These are phyloP conservation scores for Sporisorium iseilematis-ciliati DNA, from an alignment of 1,284 basidiomycete species.

Conservation along the genomic window DNA sequence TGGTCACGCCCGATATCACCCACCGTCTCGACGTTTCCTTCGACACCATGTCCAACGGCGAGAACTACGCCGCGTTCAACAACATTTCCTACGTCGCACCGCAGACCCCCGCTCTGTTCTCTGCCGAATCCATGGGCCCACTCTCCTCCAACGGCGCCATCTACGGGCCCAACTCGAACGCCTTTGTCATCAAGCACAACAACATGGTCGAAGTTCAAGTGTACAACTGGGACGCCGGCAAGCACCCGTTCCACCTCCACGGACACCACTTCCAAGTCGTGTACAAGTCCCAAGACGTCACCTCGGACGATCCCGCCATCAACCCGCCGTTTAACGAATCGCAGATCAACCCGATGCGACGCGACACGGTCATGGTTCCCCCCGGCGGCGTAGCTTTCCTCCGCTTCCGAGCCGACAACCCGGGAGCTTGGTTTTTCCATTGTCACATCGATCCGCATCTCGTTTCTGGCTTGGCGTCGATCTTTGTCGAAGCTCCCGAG, in stretches of 20 bases:
- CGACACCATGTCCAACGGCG: constrained; percentile 71
- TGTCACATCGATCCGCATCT: constrained; percentile 64
- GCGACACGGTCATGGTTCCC: constrained; percentile 70
- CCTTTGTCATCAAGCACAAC: constrained; percentile 69
- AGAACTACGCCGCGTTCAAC: constrained; percentile 70
- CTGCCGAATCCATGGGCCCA: constrained; percentile 45
- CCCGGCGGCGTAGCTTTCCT: constrained; percentile 58
- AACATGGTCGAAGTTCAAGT: constrained; percentile 61
- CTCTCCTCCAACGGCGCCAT: constrained; percentile 69
- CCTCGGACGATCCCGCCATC: constrained; percentile 79
- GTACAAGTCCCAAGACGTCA: constrained; percentile 79
- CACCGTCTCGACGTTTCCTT: constrained; percentile 71
- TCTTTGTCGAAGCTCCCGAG: constrained; percentile 81
- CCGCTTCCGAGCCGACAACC: constrained; percentile 59
- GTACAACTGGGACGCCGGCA: constrained; percentile 68
- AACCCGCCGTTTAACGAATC: constrained; percentile 86
- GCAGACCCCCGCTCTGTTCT: constrained; percentile 55
- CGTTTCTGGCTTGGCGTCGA: constrained; percentile 79
- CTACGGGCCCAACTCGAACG: constrained; percentile 52
- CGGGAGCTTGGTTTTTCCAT: constrained; percentile 62
- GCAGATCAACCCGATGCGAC: constrained; percentile 70
- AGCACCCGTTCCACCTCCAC: constrained; percentile 46
- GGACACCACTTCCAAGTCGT: constrained; percentile 70
- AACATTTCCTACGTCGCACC: constrained; percentile 73
- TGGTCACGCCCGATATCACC: constrained; percentile 69